Percentiles rank a stretch among this genome's conserved stretches.
phyloP scores from a whole-genome alignment of 106 monocot species.

The Acorus gramineus region DNA sequence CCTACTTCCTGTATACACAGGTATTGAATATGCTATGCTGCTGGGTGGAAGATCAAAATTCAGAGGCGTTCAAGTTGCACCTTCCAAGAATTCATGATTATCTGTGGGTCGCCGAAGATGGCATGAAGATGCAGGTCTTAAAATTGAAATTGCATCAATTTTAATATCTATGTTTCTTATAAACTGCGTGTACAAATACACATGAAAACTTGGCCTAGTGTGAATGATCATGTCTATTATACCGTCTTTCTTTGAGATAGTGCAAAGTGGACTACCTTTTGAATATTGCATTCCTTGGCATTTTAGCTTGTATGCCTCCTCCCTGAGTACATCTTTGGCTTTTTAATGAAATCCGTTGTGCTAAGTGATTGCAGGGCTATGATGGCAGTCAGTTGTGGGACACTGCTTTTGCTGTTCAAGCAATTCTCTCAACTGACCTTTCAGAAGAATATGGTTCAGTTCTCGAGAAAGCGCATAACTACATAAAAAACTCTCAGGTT shows the following conservation, averaged over 20 bases:
- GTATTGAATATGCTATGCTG: slow-evolving; percentile 79
- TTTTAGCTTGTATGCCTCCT: too few relatives aligned
- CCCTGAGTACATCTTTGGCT: background rate
- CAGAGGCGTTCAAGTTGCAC: slow-evolving; percentile 88
- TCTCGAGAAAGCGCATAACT: slow-evolving; percentile 59
- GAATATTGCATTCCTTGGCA: background rate
- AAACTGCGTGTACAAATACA: too few relatives aligned
- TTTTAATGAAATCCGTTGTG: background rate
- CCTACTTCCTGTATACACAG: too few relatives aligned
- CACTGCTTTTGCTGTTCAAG: slow-evolving; percentile 70
- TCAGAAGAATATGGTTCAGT: slow-evolving; percentile 10
- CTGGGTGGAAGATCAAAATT: slow-evolving; percentile 90
- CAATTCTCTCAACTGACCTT: slow-evolving; percentile 56
- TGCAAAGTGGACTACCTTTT: background rate
- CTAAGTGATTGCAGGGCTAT: slow-evolving; percentile 34
- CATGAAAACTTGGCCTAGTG: too few relatives aligned
- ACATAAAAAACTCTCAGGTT: slow-evolving; percentile 78
- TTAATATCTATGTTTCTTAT: too few relatives aligned
- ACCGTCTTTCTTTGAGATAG: too few relatives aligned
- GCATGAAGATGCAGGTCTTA: slow-evolving; percentile 95
- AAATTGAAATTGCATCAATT: background rate
- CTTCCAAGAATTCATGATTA: slow-evolving; percentile 73
- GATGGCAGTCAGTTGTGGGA: slow-evolving; percentile 96
- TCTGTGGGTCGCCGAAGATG: slow-evolving; percentile 97
- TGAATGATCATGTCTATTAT: too few relatives aligned